These are phyloP conservation scores for Solioccasus polychromus DNA, from an alignment of 768 basidiomycete genomes.

Conservation along the genomic window DNA sequence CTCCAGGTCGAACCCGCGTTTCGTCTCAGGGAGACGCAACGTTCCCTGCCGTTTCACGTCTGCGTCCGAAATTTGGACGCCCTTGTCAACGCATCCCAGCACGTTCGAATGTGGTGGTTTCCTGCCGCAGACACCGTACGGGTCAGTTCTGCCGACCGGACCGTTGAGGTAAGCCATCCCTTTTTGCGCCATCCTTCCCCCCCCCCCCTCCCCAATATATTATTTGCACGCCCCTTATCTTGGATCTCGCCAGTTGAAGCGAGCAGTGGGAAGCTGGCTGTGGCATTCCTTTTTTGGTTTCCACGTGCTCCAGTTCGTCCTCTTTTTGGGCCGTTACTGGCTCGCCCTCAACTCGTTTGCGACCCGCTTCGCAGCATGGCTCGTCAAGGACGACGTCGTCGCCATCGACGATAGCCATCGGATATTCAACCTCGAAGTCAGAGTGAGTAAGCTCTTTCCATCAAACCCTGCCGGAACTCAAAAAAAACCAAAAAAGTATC, in stretches of 20 bases:
- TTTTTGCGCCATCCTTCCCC: slow-evolving; percentile 3
- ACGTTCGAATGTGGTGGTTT: slow-evolving; percentile 96
- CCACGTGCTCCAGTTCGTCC: slow-evolving; percentile 79
- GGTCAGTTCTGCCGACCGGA: slow-evolving; percentile 72
- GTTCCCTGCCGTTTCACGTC: slow-evolving; percentile 59
- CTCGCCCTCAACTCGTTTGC: slow-evolving; percentile 60
- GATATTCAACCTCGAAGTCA: slow-evolving; percentile 92
- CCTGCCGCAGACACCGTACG: slow-evolving; percentile 73
- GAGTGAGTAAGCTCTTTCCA: slow-evolving; percentile 53
- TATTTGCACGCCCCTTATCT: too few relatives aligned
- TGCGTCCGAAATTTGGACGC: slow-evolving; percentile 54
- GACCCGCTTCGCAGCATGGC: slow-evolving; percentile 66
- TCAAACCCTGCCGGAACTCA: too few relatives aligned
- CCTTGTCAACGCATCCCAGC: slow-evolving; percentile 66
- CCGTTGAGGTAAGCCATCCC: slow-evolving; percentile 59
- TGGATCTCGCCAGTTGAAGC: slow-evolving; percentile 43
- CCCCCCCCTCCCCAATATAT: too few relatives aligned
- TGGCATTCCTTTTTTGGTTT: slow-evolving; percentile 71
- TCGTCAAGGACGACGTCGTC: slow-evolving; percentile 51
- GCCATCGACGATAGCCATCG: slow-evolving; percentile 75
- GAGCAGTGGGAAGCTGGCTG: slow-evolving; percentile 56
- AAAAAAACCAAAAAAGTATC: slow-evolving; percentile 50
- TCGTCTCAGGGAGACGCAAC: slow-evolving; percentile 70
- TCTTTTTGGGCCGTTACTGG: slow-evolving; percentile 73
- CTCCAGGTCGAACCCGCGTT: slow-evolving; percentile 82